Conservation (phyloP, 148 eudicot genomes). For the Vaccinium vitisidaea region DNA sequence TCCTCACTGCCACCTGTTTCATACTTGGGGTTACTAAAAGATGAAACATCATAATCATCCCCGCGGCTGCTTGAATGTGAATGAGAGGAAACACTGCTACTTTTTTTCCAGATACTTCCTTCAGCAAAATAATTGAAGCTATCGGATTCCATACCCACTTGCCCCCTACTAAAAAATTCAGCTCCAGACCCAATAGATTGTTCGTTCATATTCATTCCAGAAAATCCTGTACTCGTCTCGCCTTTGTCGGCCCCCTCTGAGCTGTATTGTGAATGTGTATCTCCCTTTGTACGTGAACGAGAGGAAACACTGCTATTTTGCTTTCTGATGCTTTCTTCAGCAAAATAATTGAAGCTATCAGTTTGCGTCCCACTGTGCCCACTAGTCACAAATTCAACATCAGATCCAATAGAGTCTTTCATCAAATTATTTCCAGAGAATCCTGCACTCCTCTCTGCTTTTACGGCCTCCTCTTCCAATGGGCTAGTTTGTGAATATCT, state of each 20-base stretch:
- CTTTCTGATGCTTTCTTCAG: conserved; percentile 26
- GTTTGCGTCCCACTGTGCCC: conserved; percentile 20
- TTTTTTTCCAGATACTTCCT: conserved; percentile 27
- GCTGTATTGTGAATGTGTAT: background rate
- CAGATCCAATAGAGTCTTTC: conserved; percentile 26
- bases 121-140: conserved; percentile 24
- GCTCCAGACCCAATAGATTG: conserved; percentile 27
- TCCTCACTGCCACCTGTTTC: conserved; percentile 25
- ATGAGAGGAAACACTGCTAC: conserved; percentile 24
- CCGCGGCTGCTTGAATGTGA: conserved; percentile 34
- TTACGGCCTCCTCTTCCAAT: conserved; percentile 19
- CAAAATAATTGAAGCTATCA: conserved; percentile 23
- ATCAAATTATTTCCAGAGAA: conserved; percentile 19
- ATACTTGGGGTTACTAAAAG: conserved; percentile 28
- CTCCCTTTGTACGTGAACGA: conserved; percentile 26
- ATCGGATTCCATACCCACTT: conserved; percentile 22
- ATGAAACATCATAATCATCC: conserved; percentile 26
- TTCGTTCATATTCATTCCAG: conserved; percentile 22
- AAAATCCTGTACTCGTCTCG: background rate
- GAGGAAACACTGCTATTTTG: conserved; percentile 31
- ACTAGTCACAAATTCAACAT: conserved; percentile 16
- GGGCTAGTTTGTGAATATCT: conserved; percentile 23
- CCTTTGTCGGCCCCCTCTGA: background rate
- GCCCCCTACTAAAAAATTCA: conserved; percentile 14
- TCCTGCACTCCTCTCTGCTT: background rate